These are phyloP conservation scores for Moesziomyces antarcticus DNA, from an alignment of 1,284 basidiomycete species.

Conservation along the genomic window DNA sequence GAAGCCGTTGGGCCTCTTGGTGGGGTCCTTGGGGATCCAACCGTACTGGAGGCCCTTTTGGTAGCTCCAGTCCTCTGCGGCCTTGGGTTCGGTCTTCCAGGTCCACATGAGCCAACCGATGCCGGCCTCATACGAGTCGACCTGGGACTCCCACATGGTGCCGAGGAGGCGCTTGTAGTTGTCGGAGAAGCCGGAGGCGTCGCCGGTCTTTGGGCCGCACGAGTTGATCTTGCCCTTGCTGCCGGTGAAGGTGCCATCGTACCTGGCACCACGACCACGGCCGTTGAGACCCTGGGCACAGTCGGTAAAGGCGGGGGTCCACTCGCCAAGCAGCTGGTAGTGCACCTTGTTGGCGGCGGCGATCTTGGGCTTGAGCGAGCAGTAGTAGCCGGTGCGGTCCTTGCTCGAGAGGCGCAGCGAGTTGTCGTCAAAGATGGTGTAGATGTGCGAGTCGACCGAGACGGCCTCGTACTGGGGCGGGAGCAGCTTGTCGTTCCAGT, in stretches of 20 bases:
- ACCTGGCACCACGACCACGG: slow-evolving; percentile 76
- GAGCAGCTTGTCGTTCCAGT: slow-evolving; percentile 79
- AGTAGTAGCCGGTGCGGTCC: slow-evolving; percentile 59
- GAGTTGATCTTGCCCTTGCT: slow-evolving; percentile 72
- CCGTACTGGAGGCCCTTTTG: slow-evolving; percentile 63
- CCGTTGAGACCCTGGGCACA: slow-evolving; percentile 83
- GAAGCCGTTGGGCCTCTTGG: slow-evolving; percentile 36
- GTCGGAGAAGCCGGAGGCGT: slow-evolving; percentile 77
- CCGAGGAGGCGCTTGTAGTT: slow-evolving; percentile 85
- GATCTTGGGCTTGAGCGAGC: slow-evolving; percentile 52
- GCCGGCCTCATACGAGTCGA: slow-evolving; percentile 61
- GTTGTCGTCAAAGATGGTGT: slow-evolving; percentile 58
- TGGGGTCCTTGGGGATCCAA: slow-evolving; percentile 58
- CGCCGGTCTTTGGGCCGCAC: slow-evolving; percentile 80
- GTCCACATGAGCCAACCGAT: slow-evolving; percentile 87
- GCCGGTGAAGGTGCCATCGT: slow-evolving; percentile 76
- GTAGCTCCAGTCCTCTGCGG: slow-evolving; percentile 66
- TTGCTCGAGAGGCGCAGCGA: slow-evolving; percentile 35
- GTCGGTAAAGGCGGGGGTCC: slow-evolving; percentile 77
- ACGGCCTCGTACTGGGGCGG: slow-evolving; percentile 74
- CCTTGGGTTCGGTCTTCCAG: slow-evolving; percentile 75
- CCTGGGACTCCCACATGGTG: slow-evolving; percentile 85
- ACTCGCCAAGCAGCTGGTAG: slow-evolving; percentile 66
- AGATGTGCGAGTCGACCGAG: slow-evolving; percentile 75
- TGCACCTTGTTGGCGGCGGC: slow-evolving; percentile 50